Evolutionary conservation across 805 yeast genomes (phyloP), one percentile per base, ranked within the genome.

Genomic region (Candida montana): DNA sequence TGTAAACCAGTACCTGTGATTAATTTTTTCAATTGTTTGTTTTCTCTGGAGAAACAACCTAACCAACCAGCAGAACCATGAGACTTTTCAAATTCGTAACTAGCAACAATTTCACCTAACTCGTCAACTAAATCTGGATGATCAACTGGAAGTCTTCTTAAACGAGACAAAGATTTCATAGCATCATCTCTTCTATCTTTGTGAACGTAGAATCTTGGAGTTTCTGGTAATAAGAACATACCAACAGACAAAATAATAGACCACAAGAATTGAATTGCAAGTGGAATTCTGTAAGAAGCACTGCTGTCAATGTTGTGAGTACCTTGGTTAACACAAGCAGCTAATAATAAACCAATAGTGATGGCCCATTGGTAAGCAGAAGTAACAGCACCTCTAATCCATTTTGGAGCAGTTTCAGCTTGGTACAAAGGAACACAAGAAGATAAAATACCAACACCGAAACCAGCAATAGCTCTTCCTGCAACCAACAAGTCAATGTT

Each of bases 401-500:
- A 79, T 53, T 74, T 79, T 21, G 93, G 93, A n/a, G 88, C 75
- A 30, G 85, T 80, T 61, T 84, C 95, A 27, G 90, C 83, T 65
- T 82, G 86, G 59, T 83, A 84, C 49, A 84, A 61, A 17, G 90
- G 88, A 30, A 84, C 81, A 45, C 78, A 70, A 21, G 89, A 82
- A 21, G 91, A 79, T 19, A 83, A 68, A 20, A 77, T 68, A 46
- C 95, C 95, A 44, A 84, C 84, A 38, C 88, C 85, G 6, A 80
- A 48, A 24, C 90, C 93, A 19, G 84, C 79, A 47, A 85, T 64
- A 24, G 75, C 74, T 56, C 93, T 70, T 33, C 91, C 91, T n/a
- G 75, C 79, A 49, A 80, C 74, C 13, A 81, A 58, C 15, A 79
- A 59, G 7, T 70, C 61, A 48, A 74, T 65, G 35, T 71, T 64